Evolutionary conservation across 352 stramenopile species (phyloP).

Genomic region (Globisporangium paddicum): DNA sequence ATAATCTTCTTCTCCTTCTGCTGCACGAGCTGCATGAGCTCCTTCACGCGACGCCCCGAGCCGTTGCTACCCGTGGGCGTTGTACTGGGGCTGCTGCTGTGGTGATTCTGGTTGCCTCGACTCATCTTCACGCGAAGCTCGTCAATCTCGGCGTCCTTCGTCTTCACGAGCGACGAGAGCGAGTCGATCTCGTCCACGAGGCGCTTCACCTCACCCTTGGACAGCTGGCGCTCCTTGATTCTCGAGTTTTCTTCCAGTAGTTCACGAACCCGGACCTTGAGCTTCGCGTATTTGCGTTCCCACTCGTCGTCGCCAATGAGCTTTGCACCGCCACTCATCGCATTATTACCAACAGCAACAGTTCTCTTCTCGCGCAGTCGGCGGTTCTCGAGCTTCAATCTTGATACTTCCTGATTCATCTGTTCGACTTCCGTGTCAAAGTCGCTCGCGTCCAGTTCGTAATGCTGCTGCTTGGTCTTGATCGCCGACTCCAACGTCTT

Average conservation of each 20-base stretch:
- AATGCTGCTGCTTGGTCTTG: constrained; percentile 11
- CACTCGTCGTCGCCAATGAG: constrained; percentile 19
- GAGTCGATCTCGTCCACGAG: constrained; percentile 47
- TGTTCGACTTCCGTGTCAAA: constrained; percentile 27
- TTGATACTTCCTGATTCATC: constrained; percentile 35
- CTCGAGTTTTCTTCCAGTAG: constrained; percentile 44
- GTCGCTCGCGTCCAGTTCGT: constrained; percentile 7
- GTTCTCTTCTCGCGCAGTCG: constrained; percentile 22
- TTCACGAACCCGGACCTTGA: constrained; percentile 41
- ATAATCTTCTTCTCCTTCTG: constrained; percentile 80
- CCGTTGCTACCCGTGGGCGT: constrained; percentile 11
- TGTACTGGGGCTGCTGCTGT: constrained; percentile 8
- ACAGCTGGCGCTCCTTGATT: constrained; percentile 39
- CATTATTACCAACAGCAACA: background rate
- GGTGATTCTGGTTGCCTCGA: constrained; percentile 14
- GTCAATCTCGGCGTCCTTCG: constrained; percentile 49
- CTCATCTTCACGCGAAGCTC: constrained; percentile 19
- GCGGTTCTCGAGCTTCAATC: constrained; percentile 51
- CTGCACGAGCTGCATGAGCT: constrained; percentile 41
- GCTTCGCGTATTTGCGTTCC: constrained; percentile 37
- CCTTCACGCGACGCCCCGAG: constrained; percentile 38
- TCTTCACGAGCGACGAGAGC: constrained; percentile 36
- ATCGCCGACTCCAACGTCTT: constrained; percentile 10
- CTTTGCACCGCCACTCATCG: constrained; percentile 1
- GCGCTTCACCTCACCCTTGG: constrained; percentile 40